These are phyloP conservation scores for Usnea hakonensis DNA, from an alignment of 495 filamentous ascomycete genomes.

Conservation along the genomic window DNA sequence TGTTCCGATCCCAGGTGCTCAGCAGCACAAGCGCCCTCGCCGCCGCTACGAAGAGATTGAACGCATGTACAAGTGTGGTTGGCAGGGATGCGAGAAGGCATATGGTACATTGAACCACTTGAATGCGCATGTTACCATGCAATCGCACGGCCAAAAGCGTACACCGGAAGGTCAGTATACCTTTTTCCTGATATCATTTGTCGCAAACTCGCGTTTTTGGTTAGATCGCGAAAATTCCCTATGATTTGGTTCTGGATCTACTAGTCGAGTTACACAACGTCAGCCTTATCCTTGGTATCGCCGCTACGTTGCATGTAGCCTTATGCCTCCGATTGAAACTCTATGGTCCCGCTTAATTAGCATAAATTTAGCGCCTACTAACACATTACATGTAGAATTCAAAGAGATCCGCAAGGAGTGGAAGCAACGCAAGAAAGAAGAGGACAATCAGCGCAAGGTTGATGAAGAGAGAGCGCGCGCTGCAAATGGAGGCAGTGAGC, in stretches of 20 bases:
- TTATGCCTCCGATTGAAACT: conserved; percentile 10
- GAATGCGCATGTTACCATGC: conserved; percentile 98
- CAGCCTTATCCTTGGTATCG: conserved; percentile 35
- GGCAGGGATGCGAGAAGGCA: conserved; percentile 96
- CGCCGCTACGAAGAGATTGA: conserved; percentile 97
- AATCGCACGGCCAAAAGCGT: conserved; percentile 83
- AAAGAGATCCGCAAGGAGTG: conserved; percentile 99
- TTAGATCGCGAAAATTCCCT: conserved; percentile 29
- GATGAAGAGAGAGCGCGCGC: conserved; percentile 80
- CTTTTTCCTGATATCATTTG: conserved; percentile 6
- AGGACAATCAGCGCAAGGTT: conserved; percentile 81
- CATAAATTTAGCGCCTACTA: conserved; percentile 19
- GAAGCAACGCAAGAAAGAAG: conserved; percentile 99
- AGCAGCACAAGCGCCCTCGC: conserved; percentile 93
- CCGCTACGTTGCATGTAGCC: conserved; percentile 33
- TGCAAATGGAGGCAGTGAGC: conserved; percentile 50
- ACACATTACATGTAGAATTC: conserved; percentile 62
- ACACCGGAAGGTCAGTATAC: conserved; percentile 83
- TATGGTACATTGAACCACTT: conserved; percentile 95
- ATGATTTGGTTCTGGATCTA: conserved; percentile 20
- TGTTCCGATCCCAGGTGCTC: conserved; percentile 92
- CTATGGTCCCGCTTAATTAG: conserved; percentile 15
- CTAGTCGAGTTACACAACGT: conserved; percentile 47
- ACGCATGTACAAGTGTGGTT: conserved; percentile 99
- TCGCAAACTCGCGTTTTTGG: conserved; percentile 24